A percentile compares a stretch with the other conserved stretches of the same genome.
phyloP scores from a whole-genome alignment of 1,139 yeast genomes.

The Saccharomyces pastorianus region DNA sequence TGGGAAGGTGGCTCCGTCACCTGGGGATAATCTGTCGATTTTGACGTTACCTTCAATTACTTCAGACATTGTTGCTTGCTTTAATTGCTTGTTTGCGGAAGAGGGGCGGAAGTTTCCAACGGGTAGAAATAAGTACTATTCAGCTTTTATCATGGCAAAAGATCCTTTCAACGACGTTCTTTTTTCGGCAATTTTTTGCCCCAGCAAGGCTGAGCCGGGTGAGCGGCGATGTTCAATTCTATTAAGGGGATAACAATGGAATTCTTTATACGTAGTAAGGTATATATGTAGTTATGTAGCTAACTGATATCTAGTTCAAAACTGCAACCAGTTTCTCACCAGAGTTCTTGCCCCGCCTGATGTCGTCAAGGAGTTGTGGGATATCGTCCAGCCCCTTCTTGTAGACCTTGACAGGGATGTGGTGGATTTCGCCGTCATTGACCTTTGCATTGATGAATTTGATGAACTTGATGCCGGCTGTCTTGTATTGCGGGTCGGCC shows the following conservation, averaged over 20 bases:
- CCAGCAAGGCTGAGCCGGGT: background rate
- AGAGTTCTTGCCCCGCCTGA: conserved; percentile 25
- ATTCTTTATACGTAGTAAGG: background rate
- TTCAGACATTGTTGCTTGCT: conserved; percentile 27
- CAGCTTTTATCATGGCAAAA: too few relatives aligned
- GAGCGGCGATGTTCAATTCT: background rate
- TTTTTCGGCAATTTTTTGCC: background rate
- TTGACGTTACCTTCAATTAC: conserved; percentile 35
- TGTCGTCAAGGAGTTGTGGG: conserved; percentile 22
- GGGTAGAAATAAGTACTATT: background rate
- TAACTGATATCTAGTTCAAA: conserved; percentile 5
- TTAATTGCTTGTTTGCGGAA: background rate
- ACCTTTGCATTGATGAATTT: conserved; percentile 22
- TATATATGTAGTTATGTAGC: too few relatives aligned
- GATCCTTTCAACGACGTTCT: background rate
- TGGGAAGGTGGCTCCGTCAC: conserved; percentile 81
- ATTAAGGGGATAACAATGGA: background rate
- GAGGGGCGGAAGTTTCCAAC: too few relatives aligned
- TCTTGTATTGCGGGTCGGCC: conserved; percentile 21
- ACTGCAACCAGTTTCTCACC: conserved; percentile 27
- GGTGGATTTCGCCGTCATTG: conserved; percentile 24
- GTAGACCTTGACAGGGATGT: conserved; percentile 24
- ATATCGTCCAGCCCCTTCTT: conserved; percentile 23
- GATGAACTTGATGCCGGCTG: conserved; percentile 17
- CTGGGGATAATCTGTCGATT: conserved; percentile 37